These are phyloP conservation scores for Pythium rhizo-oryzae DNA, from an alignment of 352 stramenopile genomes.

Conservation along the genomic window DNA sequence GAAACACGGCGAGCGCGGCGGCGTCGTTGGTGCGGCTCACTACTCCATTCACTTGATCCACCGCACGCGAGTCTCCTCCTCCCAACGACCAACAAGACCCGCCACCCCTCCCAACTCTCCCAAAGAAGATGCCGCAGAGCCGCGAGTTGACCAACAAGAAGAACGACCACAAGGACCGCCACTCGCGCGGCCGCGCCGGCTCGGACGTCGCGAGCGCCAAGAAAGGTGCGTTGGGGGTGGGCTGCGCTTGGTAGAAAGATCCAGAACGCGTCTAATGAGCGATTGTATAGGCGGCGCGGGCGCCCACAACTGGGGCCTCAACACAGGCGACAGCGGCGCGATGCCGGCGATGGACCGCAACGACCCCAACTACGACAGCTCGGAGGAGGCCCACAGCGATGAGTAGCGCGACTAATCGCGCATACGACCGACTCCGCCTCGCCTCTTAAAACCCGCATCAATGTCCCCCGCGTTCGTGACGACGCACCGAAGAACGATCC, in stretches of 20 bases:
- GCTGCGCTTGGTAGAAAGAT: neutral
- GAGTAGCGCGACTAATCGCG: neutral
- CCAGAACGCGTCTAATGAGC: neutral
- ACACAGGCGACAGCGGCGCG: conserved; percentile 38
- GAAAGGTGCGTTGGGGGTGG: conserved; percentile 47
- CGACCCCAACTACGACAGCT: conserved; percentile 78
- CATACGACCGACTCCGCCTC: neutral
- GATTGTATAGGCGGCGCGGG: conserved; percentile 64
- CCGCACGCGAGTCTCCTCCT: neutral
- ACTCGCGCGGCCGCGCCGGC: conserved; percentile 66
- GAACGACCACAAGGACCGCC: conserved; percentile 84
- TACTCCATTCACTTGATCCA: conserved; percentile 8
- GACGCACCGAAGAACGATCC: no score
- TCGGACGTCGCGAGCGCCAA: conserved; percentile 46
- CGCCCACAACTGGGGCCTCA: conserved; percentile 80
- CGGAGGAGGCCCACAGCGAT: conserved; percentile 17
- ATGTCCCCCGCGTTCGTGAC: neutral
- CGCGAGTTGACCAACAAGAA: conserved; percentile 85
- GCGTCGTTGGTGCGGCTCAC: neutral
- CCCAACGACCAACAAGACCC: conserved; percentile 2
- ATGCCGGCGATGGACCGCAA: conserved; percentile 61
- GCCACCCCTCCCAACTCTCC: neutral
- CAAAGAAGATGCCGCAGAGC: conserved; percentile 64
- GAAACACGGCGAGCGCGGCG: neutral
- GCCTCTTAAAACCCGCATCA: neutral